Base-by-base conservation (phyloP, 2,329 filamentous ascomycete species). In the Penicillium verrucosum region DNA sequence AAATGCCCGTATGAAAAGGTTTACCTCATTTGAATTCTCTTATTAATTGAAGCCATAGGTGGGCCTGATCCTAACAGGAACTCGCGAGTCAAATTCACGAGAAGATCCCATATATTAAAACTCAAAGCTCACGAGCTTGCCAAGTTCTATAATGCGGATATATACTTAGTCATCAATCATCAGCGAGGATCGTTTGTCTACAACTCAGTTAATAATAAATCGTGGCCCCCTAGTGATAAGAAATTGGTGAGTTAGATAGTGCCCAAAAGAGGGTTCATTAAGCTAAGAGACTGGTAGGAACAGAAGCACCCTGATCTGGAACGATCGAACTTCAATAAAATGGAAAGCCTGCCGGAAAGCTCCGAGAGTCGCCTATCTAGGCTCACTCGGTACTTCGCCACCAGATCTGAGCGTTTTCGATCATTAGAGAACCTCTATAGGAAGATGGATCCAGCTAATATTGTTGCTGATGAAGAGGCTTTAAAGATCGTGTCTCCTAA, bases 41-140 rank as follows among this genome's bases (percentile, higher is more conserved):
- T 29, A 2, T 25, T 25, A 42, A 8, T 16, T 29, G 8, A n/a
- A 44, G 23, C 5, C 5, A 43, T 44, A 1, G 41, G 14, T 29
- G 8, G 41, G 0, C 41, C 12, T 1, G 23, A 44, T 44, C 41
- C 25, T n/a, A 3, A 44, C 0, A 29, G 41, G 23, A 44, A 44
- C 16, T 29, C 38, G 18, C 30, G 46, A 51, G 36, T 23, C 9
- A 51, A 51, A 38, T 46, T 51, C 10, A 29, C 1, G 14, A 56
- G 29, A 25, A 18, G 34, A 6, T 29, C 25, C 25, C 2, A 18
- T 0, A 44, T 14, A 44, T n/a, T 44, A 0, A 44, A 29, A 44
- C 30, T 2, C 23, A 56, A 56, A 46, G 47, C 46, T 30, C 7
- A 51, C 10, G n/a, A 51, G 34, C 54, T 56, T 40, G 11, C 32